Base-by-base conservation (phyloP, 352 stramenopile species). In the Globisporangium cystogenes region DNA sequence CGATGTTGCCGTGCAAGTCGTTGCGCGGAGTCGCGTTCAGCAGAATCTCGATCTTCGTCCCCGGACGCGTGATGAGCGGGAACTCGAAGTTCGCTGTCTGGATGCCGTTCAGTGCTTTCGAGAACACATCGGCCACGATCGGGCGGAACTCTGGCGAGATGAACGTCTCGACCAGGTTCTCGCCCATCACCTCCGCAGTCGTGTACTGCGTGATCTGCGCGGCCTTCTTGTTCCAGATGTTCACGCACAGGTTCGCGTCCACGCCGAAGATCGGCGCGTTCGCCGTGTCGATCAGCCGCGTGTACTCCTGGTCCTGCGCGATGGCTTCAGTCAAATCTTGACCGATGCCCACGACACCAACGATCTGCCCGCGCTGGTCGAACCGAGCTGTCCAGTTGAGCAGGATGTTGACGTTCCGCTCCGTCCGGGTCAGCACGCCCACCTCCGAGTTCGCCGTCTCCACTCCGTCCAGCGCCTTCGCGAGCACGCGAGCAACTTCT, bases 221-320 rank as follows among this genome's bases (percentile, higher is more conserved):
- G 12, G 84, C 88, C 59, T 96, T 96, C 51, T 95, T 82, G 68
- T 97, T 96, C 89, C 89, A 95, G 58, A 95, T 95, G 55, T 96
- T 96, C 14, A 96, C 88, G 42, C 82, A 89, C 6, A 93, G 67
- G 40, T 92, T 77, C 0, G 68, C 67, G 64, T 97, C 87, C n/a
- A 96, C 83, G 44, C 87, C 89, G 60, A 97, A 96, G 47, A 96
- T 96, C 4, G 88, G 85, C 14, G 85, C 82, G 51, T 97, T 96
- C 0, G 89, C 87, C 29, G 78, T 96, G 47, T 97, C 89, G 53
- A 97, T 95, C n/a, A 97, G 52, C 12, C 86, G 81, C 3, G 80
- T 86, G 53, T 95, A 95, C 60, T 95, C 86, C 59, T 94, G 72
- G 48, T 95, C 82, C 52, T 95, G 86, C 0, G 82, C 84, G 54